Conservation (phyloP, 2,329 filamentous ascomycete genomes). For the Fusarium sp. region DNA sequence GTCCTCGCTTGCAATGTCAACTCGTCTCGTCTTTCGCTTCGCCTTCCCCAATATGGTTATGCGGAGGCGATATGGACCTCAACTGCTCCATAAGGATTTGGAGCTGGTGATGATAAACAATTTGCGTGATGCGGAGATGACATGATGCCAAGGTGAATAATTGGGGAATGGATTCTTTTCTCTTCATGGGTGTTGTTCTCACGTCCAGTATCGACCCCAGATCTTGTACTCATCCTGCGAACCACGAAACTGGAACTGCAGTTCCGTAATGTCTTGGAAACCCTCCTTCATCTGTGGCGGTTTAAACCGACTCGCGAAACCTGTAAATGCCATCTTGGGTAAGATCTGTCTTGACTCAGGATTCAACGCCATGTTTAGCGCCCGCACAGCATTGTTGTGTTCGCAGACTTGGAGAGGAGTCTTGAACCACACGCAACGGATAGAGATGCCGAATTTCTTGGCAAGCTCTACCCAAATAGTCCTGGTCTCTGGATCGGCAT, state of each 20-base stretch:
- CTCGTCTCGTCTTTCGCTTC: constrained; percentile 3
- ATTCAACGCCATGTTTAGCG: constrained; percentile 77
- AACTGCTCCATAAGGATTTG: constrained; percentile 2
- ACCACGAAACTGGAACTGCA: constrained; percentile 81
- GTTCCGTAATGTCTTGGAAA: constrained; percentile 79
- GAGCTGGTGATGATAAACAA: neutral
- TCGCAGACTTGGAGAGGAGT: constrained; percentile 74
- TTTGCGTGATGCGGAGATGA: constrained; percentile 28
- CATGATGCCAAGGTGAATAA: constrained; percentile 23
- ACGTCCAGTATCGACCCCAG: constrained; percentile 84
- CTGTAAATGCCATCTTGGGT: constrained; percentile 81
- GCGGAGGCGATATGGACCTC: constrained; percentile 1
- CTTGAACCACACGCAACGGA: constrained; percentile 88
- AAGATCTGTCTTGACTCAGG: constrained; percentile 80
- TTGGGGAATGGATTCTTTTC: constrained; percentile 3
- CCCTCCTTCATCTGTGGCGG: constrained; percentile 79
- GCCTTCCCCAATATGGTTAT: constrained; percentile 13
- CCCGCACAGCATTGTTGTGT: constrained; percentile 88
- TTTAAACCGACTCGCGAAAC: constrained; percentile 77
- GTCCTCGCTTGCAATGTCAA: neutral
- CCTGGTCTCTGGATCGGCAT: constrained; percentile 80
- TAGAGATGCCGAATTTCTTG: constrained; percentile 72
- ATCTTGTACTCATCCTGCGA: constrained; percentile 71
- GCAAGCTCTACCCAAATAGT: constrained; percentile 82
- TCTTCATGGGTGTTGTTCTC: constrained; percentile 19